Base-by-base conservation (phyloP, 139 green algal species). In the Astrephomene gubernaculifera region DNA sequence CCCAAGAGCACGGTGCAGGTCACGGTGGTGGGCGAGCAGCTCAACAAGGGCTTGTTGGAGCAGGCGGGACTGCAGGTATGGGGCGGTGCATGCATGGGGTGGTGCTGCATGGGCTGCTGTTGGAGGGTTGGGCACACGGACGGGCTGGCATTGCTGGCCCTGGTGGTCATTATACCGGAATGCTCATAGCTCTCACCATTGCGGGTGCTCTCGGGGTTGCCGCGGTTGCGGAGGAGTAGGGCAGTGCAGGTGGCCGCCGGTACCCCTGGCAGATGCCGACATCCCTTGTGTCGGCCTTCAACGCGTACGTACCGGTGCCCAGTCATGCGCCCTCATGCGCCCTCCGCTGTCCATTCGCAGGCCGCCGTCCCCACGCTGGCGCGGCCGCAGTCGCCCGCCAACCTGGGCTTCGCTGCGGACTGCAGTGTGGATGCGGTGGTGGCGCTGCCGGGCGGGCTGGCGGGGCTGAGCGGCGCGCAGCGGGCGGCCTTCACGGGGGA, bases 1-100 rank as follows among this genome's bases (percentile, higher is more conserved):
- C 92, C 92, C 21, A 90, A 92, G 43, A 79, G 84, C 53, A 89
- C 70, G 4, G 71, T 92, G 43, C 83, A 86, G 9, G 86, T 94
- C 25, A 89, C 85, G 14, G 88, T 91, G 35, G 90, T 91, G 54
- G 90, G 87, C 4, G 81, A 87, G 35, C 63, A 85, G 25, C 43
- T 92, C 17, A 93, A 93, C 60, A 90, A 87, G 60, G 71, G 74
- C 3, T 38, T 94, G 44, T 86, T 91, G 82, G 92, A 95, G 87
- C 92, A 95, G 81, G 92, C 92, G 21, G 92, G 92, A 36, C 71
- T 95, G 44, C 88, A 93, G 79, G 92, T 90, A 38, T 54, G 81
- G 1, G 31, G 19, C 14, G 14, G 57, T 33, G 57, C 57, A n/a
- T 65, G 57, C 57, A 76, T 57, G 49, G 49, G n/a, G n/a, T n/a